Percentiles rank a stretch among this genome's conserved stretches.
phyloP scores from a whole-genome alignment of 257 asterid genomes.

The Hygrophila difformis region DNA sequence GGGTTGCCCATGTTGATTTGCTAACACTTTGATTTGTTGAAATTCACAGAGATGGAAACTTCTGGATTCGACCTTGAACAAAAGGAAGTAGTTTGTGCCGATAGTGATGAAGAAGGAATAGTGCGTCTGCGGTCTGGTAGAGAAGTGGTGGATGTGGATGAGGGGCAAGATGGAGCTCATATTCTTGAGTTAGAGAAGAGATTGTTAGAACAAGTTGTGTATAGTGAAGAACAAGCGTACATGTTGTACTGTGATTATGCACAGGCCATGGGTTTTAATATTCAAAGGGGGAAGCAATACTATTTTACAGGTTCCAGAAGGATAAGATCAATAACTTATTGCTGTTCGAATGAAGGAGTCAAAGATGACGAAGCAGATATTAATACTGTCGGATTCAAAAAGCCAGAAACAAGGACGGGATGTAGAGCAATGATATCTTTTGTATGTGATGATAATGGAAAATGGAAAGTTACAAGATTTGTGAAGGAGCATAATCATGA shows the following conservation, averaged over 20 bases:
- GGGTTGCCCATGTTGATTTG: constrained; percentile 3
- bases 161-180: constrained; percentile 33
- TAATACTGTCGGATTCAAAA: constrained; percentile 29
- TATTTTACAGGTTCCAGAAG: constrained; percentile 61
- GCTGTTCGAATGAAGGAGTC: constrained; percentile 66
- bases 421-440: constrained; percentile 67
- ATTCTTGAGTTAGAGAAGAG: constrained; percentile 34
- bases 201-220: constrained; percentile 41
- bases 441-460: constrained; percentile 40
- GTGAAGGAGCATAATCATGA: constrained; percentile 68
- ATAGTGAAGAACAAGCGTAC: constrained; percentile 64
- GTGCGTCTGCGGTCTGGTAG: constrained; percentile 32
- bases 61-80: constrained; percentile 26
- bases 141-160: constrained; percentile 47
- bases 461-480: constrained; percentile 59
- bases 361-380: constrained; percentile 42
- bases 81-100: constrained; percentile 27
- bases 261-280: constrained; percentile 56
- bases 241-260: constrained; percentile 68
- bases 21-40: constrained; percentile 10
- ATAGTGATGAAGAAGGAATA: constrained; percentile 41
- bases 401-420: constrained; percentile 61
- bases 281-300: constrained; percentile 60
- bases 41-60: constrained; percentile 27
- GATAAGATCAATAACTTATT: constrained; percentile 51